Conservation (phyloP, 805 yeast species). For the Candida germanica region DNA sequence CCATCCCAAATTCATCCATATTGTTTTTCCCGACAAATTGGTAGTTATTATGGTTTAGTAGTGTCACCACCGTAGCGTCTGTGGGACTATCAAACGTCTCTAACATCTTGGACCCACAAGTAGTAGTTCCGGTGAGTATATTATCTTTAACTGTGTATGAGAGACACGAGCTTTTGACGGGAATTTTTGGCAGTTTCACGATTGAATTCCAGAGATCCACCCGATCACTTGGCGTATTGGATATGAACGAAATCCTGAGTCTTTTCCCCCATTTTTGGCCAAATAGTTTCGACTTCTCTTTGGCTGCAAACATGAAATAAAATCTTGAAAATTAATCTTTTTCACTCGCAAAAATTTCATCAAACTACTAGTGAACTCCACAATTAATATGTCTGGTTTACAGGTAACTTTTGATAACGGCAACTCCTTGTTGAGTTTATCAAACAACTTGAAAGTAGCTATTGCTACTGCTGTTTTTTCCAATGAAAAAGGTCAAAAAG, state of each 20-base stretch:
- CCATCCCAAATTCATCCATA: constrained; percentile 98
- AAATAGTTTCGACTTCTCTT: no score
- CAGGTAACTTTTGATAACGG: constrained; percentile 21
- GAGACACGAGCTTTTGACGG: neutral
- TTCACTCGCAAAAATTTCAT: no score
- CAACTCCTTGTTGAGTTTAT: constrained; percentile 25
- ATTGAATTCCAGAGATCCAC: no score
- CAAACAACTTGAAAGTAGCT: constrained; percentile 41
- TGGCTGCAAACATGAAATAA: no score
- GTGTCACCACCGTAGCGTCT: constrained; percentile 67
- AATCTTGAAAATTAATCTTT: no score
- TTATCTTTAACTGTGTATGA: constrained; percentile 60
- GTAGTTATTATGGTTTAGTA: constrained; percentile 53
- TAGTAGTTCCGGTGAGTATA: constrained; percentile 69
- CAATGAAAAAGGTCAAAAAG: constrained; percentile 22
- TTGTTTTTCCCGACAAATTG: constrained; percentile 75
- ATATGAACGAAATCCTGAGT: no score
- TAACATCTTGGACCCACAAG: constrained; percentile 74
- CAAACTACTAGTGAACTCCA: no score
- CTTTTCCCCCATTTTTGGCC: no score
- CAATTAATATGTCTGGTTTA: constrained; percentile 4
- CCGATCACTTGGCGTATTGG: no score
- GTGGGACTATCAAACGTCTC: constrained; percentile 67
- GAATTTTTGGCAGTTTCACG: no score
- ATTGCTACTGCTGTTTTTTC: constrained; percentile 37